Evolutionary conservation across 2,329 filamentous ascomycete genomes (phyloP), one percentile per base, ranked within the genome.

Genomic region (Penicillium nordicum): DNA sequence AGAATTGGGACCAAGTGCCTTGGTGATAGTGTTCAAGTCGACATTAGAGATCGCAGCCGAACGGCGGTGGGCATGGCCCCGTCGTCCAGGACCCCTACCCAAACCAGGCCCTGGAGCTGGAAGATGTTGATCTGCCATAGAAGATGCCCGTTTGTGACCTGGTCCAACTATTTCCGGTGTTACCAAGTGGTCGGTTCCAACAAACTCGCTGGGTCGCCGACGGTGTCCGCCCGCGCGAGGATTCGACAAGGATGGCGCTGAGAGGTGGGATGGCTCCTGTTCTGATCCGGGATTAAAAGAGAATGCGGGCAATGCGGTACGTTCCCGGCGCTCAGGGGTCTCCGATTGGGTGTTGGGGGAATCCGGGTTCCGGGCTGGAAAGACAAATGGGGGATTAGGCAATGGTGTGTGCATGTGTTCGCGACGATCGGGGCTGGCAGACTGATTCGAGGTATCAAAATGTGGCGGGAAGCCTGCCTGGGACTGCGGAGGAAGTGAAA

Each of bases 121-220:
- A 29, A 69, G 63, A 27, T 69, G 63, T 27, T 70, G 62, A 43
- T 59, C 56, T 38, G 62, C 55, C 16, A 59, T 53, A 2, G 62
- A 53, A 29, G 59, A 55, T 16, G 69, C 67, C 50, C 55, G 64
- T 36, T 59, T 62, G 44, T 68, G 64, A 11, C 51, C 62, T 12
- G 79, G 81, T 52, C 87, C 90, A 11, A 86, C 88, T 29, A 88
- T 87, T 66, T 87, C 73, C 64, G 84, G 78, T 63, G 82, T 75
- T 68, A 67, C 79, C 76, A 65, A 73, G 62, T 66, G 78, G 56
- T 75, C 73, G 8, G 88, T 89, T 37, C 90, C 90, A 45, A 95
- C 89, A 67, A 95, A 92, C 71, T 96, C 92, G 70, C 92, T 96
- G 29, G 86, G 88, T 52, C 89, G 89, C 67, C 92, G 84, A 66